Conservation (phyloP, 2,329 filamentous ascomycete genomes). For the Aspergillus uvarum region DNA sequence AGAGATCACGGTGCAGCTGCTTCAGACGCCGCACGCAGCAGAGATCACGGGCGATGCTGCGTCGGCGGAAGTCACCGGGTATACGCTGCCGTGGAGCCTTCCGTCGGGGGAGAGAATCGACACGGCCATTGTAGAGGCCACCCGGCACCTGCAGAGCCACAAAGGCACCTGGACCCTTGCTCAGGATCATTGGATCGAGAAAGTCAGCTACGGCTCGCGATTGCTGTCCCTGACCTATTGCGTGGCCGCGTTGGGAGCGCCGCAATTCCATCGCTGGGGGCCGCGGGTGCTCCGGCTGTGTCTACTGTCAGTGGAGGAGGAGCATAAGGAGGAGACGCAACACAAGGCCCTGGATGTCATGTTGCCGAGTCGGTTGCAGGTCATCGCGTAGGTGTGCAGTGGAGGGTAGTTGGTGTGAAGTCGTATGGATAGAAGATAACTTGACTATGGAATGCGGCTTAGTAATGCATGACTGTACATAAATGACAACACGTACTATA, state of each 20-base stretch:
- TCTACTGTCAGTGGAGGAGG: not conserved
- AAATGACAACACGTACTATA: no score
- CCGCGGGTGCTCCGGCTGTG: not conserved
- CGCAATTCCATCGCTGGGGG: not conserved
- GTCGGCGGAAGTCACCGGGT: constrained; percentile 3
- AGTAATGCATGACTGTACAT: no score
- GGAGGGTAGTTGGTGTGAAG: no score
- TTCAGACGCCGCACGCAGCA: not conserved
- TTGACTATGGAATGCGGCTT: no score
- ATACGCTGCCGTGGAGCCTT: not conserved
- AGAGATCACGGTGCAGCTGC: not conserved
- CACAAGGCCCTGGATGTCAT: no score
- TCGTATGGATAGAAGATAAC: no score
- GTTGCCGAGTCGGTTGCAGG: no score
- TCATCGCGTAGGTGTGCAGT: no score
- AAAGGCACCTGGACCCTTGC: not conserved
- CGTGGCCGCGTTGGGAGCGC: not conserved
- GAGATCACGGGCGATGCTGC: not conserved
- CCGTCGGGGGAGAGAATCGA: not conserved
- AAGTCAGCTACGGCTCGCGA: constrained; percentile 1
- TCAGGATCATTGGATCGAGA: constrained; percentile 1
- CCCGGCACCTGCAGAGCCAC: not conserved
- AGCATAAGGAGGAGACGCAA: not conserved
- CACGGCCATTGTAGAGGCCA: not conserved
- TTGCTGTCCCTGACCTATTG: not conserved